Conservation (phyloP, 2,329 filamentous ascomycete species). For the Xylaria sp. region DNA sequence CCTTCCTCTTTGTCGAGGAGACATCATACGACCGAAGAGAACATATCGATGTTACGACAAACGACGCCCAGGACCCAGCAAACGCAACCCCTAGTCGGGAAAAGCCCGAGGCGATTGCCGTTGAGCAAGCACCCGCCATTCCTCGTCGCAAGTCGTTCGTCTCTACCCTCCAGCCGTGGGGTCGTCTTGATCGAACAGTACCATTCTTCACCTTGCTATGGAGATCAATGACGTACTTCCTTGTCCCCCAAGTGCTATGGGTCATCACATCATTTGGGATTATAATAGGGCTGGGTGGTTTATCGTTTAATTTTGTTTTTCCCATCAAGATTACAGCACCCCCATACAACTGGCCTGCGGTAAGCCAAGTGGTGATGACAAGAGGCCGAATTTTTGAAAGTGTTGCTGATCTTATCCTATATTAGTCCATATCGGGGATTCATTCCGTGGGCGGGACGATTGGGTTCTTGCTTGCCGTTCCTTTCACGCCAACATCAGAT, state of each 20-base stretch:
- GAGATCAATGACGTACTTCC: constrained; percentile 57
- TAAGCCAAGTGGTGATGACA: constrained; percentile 37
- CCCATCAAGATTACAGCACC: constrained; percentile 56
- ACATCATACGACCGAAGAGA: constrained; percentile 56
- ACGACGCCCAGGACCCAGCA: constrained; percentile 11
- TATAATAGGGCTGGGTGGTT: constrained; percentile 58
- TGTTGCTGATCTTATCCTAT: constrained; percentile 23
- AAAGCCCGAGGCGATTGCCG: constrained; percentile 40
- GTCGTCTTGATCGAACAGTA: constrained; percentile 52
- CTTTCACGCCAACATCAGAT: constrained; percentile 52
- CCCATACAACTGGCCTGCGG: constrained; percentile 57
- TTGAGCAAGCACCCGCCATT: constrained; percentile 39
- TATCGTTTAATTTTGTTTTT: constrained; percentile 60
- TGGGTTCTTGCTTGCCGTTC: constrained; percentile 54
- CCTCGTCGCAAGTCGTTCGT: constrained; percentile 54
- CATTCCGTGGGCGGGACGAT: constrained; percentile 51
- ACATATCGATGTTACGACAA: constrained; percentile 12
- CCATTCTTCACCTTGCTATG: constrained; percentile 55
- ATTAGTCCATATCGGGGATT: constrained; percentile 45
- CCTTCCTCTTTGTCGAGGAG: constrained; percentile 65
- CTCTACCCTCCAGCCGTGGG: constrained; percentile 53
- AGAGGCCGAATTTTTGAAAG: not conserved
- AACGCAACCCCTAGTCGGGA: constrained; percentile 35
- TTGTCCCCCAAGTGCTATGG: constrained; percentile 59
- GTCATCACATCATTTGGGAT: constrained; percentile 59